Evolutionary conservation across 805 yeast genomes (phyloP).

Genomic region (Brettanomyces sp.): DNA sequence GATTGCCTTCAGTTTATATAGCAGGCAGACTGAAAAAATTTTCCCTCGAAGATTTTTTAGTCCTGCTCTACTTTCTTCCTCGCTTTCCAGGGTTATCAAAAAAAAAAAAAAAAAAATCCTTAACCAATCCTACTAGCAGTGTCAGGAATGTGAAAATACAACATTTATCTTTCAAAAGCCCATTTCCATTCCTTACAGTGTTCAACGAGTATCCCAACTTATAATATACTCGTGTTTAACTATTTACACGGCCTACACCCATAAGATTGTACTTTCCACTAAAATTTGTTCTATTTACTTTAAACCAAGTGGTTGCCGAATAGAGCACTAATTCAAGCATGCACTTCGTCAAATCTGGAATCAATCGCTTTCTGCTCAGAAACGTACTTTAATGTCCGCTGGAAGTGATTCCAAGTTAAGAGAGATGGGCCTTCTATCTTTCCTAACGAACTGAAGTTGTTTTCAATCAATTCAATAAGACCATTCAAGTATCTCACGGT

Average conservation of each 20-base stretch:
- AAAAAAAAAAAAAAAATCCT: too few relatives aligned
- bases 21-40: neutral
- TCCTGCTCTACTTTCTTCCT: neutral
- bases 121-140: too few relatives aligned
- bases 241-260: too few relatives aligned
- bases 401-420: conserved; percentile 45
- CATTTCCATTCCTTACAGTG: too few relatives aligned
- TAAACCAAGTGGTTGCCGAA: too few relatives aligned
- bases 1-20: neutral
- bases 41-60: neutral
- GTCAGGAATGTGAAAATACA: too few relatives aligned
- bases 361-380: conserved; percentile 60
- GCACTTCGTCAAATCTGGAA: conserved; percentile 39
- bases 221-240: too few relatives aligned
- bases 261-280: too few relatives aligned
- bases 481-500: conserved; percentile 76
- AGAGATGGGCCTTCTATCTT: conserved; percentile 17
- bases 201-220: too few relatives aligned
- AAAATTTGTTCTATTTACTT: too few relatives aligned
- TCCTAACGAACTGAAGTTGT: conserved; percentile 38
- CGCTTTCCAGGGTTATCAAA: neutral
- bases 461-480: conserved; percentile 69
- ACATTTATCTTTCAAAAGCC: too few relatives aligned
- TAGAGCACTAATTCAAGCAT: neutral
- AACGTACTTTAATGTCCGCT: conserved; percentile 65